Evolutionary conservation across 2,329 filamentous ascomycete species (phyloP), one percentile per base, ranked within the genome.

Genomic region (Neofusicoccum cordaticola): DNA sequence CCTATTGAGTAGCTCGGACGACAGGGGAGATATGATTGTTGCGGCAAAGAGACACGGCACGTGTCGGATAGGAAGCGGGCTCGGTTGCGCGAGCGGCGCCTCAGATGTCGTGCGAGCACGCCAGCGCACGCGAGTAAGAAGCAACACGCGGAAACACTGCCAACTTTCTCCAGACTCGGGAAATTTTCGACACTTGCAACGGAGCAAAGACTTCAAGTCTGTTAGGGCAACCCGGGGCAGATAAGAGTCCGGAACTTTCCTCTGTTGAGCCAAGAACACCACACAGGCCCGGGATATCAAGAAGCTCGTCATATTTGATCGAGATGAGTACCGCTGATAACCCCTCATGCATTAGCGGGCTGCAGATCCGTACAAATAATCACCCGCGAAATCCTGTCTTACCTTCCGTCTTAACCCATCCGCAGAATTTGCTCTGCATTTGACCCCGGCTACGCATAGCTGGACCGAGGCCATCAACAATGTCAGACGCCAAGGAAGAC

Each of bases 91-190:
- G 48, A 63, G 41, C 31, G 22, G 31, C 41, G 41, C 50, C 37
- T 39, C 51, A 31, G 45, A 64, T 64, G 62, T 64, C 62, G 62
- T 64, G 62, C 62, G 51, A 64, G 62, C 62, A 64, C 62, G 62
- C 62, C 51, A 64, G 37, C 52, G 56, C 52, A 13, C 44, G 39
- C 62, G 62, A 57, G 62, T 64, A 57, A 64, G 62, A 39, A 50
- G 8, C 44, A 42, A 58, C 52, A 19, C 42, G 9, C 51, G 62
- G 42, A 41, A 12, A 58, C 51, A 41, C 34, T 34, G 7, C 62
- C 52, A 64, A 41, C 51, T 27, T 8, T 57, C 50, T 53, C 31
- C 34, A 44, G 56, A 22, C 56, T 60, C 31, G 22, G 31, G 27
- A 37, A 47, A 15, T 60, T 35, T 37, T 45, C 42, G 34, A 22